phyloP scores from a whole-genome alignment of 2,329 filamentous ascomycete genomes.

The Fusarium brachygibbosum region DNA sequence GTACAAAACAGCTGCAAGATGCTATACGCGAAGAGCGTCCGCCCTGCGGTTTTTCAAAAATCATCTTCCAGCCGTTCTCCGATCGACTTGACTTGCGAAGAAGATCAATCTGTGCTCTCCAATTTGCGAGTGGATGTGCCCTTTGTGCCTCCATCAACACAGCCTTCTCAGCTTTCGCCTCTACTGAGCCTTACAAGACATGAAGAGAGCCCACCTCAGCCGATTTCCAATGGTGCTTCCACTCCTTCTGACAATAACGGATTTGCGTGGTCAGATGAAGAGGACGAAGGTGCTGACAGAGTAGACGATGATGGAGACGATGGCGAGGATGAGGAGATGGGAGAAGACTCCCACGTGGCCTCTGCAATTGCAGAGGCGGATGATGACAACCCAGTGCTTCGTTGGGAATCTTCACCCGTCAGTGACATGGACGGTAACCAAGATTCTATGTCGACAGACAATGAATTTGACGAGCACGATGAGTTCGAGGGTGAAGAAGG shows the following conservation, averaged over 20 bases:
- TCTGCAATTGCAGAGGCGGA: slow-evolving; percentile 40
- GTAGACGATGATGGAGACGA: not conserved
- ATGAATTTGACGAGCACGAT: slow-evolving; percentile 43
- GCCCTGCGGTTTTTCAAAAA: slow-evolving; percentile 34
- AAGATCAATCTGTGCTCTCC: slow-evolving; percentile 30
- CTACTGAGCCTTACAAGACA: not conserved
- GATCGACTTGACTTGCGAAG: slow-evolving; percentile 46
- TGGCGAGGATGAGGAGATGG: not conserved
- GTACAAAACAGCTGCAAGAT: slow-evolving; percentile 48
- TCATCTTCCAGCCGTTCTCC: slow-evolving; percentile 19
- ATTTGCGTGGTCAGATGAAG: slow-evolving; percentile 21
- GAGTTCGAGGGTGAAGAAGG: slow-evolving; percentile 40
- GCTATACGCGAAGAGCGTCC: slow-evolving; percentile 50
- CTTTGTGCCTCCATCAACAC: not conserved
- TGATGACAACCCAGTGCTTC: slow-evolving; percentile 16
- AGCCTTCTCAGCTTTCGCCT: not conserved
- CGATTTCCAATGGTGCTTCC: slow-evolving; percentile 2
- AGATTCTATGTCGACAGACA: slow-evolving; percentile 17
- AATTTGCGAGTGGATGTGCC: slow-evolving; percentile 25
- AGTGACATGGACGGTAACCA: not conserved
- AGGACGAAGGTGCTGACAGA: slow-evolving; percentile 8
- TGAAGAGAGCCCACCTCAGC: not conserved
- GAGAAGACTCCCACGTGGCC: slow-evolving; percentile 14
- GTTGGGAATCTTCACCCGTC: slow-evolving; percentile 5
- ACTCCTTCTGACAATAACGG: not conserved